These are phyloP conservation scores for Mrakiaceae sp. DNA, from an alignment of 1,284 basidiomycete genomes.

Conservation along the genomic window DNA sequence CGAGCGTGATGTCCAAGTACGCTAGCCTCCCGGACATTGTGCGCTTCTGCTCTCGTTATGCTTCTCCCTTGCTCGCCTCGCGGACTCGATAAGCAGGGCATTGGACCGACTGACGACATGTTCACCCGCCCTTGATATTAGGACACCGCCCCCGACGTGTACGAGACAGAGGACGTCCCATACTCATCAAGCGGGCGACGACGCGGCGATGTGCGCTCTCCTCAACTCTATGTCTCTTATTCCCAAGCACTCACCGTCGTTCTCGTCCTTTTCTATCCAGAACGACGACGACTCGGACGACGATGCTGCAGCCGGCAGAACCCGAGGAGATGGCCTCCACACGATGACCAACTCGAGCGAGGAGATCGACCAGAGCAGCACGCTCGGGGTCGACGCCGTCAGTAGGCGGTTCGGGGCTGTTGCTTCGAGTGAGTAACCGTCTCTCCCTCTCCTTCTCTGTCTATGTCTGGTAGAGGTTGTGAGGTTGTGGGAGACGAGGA, in stretches of 20 bases:
- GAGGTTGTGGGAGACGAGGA: no score
- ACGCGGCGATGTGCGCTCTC: not conserved
- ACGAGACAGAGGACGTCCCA: constrained; percentile 50
- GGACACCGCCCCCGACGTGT: constrained; percentile 84
- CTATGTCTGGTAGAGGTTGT: no score
- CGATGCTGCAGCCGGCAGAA: not conserved
- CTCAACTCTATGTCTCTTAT: not conserved
- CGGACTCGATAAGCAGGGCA: not conserved
- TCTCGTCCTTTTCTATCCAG: not conserved
- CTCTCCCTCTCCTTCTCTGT: constrained; percentile 2
- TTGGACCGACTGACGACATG: not conserved
- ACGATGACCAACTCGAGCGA: constrained; percentile 11
- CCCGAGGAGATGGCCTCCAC: no score
- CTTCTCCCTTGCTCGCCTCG: not conserved
- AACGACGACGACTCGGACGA: constrained; percentile 15
- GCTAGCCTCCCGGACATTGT: constrained; percentile 83
- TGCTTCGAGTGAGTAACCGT: constrained; percentile 20
- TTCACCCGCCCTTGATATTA: constrained; percentile 27
- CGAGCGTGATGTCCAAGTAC: constrained; percentile 49
- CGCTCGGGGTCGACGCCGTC: constrained; percentile 17
- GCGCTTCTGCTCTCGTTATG: constrained; percentile 25
- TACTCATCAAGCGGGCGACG: not conserved
- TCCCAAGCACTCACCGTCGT: not conserved
- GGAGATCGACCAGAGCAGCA: constrained; percentile 14
- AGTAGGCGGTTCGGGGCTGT: constrained; percentile 23